Percentiles rank a stretch among this genome's conserved stretches.
phyloP scores from a whole-genome alignment of 179 eudicot genomes.

The Gypsophila paniculata region DNA sequence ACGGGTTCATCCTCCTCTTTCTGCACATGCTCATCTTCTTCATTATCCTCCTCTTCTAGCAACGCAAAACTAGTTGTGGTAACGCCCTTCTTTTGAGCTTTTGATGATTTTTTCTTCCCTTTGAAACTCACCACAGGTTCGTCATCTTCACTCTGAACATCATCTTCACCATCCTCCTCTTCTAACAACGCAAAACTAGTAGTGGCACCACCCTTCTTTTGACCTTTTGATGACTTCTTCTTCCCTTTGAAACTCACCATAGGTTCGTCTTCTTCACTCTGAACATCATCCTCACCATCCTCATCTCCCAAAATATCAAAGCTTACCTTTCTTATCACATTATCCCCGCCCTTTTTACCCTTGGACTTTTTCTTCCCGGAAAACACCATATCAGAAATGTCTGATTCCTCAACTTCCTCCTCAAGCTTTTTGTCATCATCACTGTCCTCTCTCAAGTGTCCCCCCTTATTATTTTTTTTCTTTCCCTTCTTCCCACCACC shows the following conservation, averaged over 20 bases:
- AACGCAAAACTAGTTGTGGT: constrained; percentile 45
- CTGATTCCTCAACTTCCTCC: constrained; percentile 34
- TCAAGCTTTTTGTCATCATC: constrained; percentile 22
- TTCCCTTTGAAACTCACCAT: constrained; percentile 41
- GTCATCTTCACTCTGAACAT: constrained; percentile 37
- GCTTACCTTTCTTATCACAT: constrained; percentile 23
- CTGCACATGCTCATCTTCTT: constrained; percentile 24
- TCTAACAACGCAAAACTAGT: constrained; percentile 55
- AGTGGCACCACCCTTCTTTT: constrained; percentile 36
- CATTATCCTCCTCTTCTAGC: constrained; percentile 47
- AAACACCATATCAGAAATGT: constrained; percentile 30
- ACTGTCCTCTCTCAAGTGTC: constrained; percentile 33
- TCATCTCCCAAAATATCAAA: constrained; percentile 53
- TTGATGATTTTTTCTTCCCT: constrained; percentile 58
- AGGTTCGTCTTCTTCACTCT: constrained; percentile 45
- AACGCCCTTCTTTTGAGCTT: constrained; percentile 41
- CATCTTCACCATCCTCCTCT: constrained; percentile 38
- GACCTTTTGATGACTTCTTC: constrained; percentile 55
- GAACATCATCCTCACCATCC: constrained; percentile 25
- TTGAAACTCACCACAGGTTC: constrained; percentile 38
- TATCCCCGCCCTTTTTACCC: constrained; percentile 40
- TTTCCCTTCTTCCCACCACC: constrained; percentile 56
- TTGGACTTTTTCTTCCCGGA: constrained; percentile 56
- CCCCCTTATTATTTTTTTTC: constrained; percentile 50
- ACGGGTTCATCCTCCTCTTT: constrained; percentile 35